Base-by-base conservation (phyloP, 768 basidiomycete species). In the Boletus insuetus region DNA sequence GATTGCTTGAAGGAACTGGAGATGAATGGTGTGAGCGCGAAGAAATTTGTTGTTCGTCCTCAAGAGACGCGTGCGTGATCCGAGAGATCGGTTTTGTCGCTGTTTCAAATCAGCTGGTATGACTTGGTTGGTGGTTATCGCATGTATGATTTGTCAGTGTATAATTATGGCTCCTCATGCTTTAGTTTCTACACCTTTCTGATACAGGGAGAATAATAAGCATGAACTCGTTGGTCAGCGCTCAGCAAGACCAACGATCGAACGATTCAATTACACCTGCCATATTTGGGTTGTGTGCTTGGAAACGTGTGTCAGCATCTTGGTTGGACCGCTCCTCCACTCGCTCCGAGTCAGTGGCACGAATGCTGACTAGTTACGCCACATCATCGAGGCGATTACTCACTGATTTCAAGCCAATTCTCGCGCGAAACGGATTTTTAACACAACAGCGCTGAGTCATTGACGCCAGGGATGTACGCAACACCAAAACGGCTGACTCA, bases 41-140 rank as follows among this genome's bases (percentile, higher is more conserved):
- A 65, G 40, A 79, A 78, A 63, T 53, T 78, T 12, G 66, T 80
- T 9, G 72, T 65, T 6, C 70, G 49, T 46, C 60, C 51, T 34
- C 38, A 41, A 20, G 61, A 63, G 51, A 63, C 59, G 9, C 17
- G 6, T 37, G 43, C 34, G 22, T 57, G 35, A 56, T 43, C 2
- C 13, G 31, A 41, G 4, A 20, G 35, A 39, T n/a, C 4, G 24
- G 53, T 12, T n/a, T 34, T 14, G 22, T 53, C 19, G n/a, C 12
- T 34, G 34, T 14, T 10, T 41, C 34, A 14, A 2, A 41, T n/a
- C 20, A 34, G 20, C 16, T 29, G 34, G 37, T 53, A 29, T 6
- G 26, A 29, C 16, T 53, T 2, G 34, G 26, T 26, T 26, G 9
- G 26, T 26, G 26, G 13, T 17, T 52, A 43, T 42, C 7, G 41